phyloP scores from a whole-genome alignment of 192 early-diverging fungal genomes.

The Podila verticillata region DNA sequence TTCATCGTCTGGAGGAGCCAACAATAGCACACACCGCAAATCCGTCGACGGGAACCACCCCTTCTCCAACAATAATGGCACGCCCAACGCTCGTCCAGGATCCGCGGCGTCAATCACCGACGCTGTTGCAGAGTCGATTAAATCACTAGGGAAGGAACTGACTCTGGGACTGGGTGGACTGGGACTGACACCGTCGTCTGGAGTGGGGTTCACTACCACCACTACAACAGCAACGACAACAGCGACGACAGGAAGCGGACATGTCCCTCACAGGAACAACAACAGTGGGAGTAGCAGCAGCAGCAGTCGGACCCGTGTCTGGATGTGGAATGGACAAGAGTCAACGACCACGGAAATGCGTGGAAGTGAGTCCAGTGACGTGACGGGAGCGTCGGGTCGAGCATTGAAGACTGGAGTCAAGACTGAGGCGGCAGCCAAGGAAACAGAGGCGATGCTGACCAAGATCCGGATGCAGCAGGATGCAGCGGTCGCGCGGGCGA shows the following conservation, averaged over 20 bases:
- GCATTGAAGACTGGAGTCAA: slow-evolving; percentile 16
- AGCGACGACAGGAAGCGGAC: not conserved
- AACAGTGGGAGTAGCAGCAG: not conserved
- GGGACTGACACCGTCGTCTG: slow-evolving; percentile 3
- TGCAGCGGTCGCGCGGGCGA: slow-evolving; percentile 10
- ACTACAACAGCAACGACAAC: no score
- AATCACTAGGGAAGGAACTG: slow-evolving; percentile 25
- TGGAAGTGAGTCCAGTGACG: not conserved
- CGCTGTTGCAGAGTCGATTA: slow-evolving; percentile 47
- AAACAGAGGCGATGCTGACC: slow-evolving; percentile 32
- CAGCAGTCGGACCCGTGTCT: slow-evolving; percentile 20
- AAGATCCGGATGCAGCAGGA: slow-evolving; percentile 29
- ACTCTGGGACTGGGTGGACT: slow-evolving; percentile 29
- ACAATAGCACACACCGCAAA: not conserved
- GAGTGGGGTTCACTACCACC: not conserved
- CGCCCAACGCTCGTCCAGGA: not conserved
- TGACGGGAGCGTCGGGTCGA: no score
- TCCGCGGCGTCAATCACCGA: slow-evolving; percentile 21
- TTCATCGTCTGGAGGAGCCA: not conserved
- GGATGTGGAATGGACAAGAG: slow-evolving; percentile 32
- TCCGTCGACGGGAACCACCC: not conserved
- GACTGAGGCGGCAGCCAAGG: slow-evolving; percentile 40
- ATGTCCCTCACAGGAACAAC: not conserved
- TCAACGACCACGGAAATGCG: not conserved
- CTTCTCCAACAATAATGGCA: no score